Evolutionary conservation across 352 stramenopile genomes (phyloP), one percentile per base, ranked within the genome.

Genomic region (Globisporangium echinulatum): DNA sequence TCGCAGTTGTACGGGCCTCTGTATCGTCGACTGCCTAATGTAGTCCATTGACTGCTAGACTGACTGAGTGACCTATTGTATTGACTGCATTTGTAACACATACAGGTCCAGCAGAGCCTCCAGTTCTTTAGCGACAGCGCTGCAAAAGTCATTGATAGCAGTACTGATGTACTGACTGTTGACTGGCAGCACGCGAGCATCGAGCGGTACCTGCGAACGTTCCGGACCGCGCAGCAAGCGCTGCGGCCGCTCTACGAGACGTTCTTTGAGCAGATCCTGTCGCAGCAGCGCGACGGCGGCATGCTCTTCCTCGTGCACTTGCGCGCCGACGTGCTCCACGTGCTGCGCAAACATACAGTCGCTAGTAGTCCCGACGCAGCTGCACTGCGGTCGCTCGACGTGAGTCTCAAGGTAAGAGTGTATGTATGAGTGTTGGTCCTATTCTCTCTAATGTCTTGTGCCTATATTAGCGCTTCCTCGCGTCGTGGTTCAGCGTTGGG

Each of bases 401-500:
- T 65, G 15, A 87, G 80, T 43, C 68, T 93, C 13, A 90, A 92
- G 76, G 82, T 90, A 50, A 19, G 9, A 40, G 5, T 7, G 42
- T 38, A 17, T 7, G 38, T 43, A 15, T 50, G 14, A 36, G 6
- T 17, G 17, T 33, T 25, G 14, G 15, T 44, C 6, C 4, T 52
- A 50, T 40, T 25, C 44, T 33, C 25, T 33, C 25, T 33, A 3
- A 33, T 33, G 25, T 33, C 25, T 33, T 33, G 25, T 33, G 25
- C 2, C 25, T 33, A 33, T 33, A 33, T 33, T 33, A 96, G 81
- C 76, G 75, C 37, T 90, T 98, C 38, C 72, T 98, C 5, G 82
- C 88, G 5, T 88, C 84, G 25, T 97, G 94, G 82, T 98, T 98
- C 62, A 90, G 82, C 49, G 90, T 96, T 33, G 92, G 89, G 14